Evolutionary conservation across 805 yeast genomes (phyloP).

Genomic region (Sugiyamaella lignohabitans): DNA sequence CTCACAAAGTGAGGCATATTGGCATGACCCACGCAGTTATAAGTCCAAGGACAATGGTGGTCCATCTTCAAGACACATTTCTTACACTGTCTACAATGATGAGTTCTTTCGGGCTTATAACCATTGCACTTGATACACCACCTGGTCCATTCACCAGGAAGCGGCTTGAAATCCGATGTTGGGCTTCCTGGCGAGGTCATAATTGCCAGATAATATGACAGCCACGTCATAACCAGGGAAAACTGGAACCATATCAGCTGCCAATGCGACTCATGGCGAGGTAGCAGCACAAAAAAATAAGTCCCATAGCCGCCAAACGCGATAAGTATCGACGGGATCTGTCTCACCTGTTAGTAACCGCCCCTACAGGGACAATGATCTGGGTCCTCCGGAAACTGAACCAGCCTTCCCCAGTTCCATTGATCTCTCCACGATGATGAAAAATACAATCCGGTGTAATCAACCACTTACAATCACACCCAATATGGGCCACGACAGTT

Average conservation of each 20-base stretch:
- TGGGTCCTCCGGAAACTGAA: background rate
- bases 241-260: constrained; percentile 45
- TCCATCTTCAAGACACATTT: constrained; percentile 82
- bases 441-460: constrained; percentile 11
- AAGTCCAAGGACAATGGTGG: constrained; percentile 93
- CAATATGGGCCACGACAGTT: constrained; percentile 25
- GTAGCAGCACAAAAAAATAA: constrained; percentile 47
- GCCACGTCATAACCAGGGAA: constrained; percentile 55
- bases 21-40: constrained; percentile 76
- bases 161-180: constrained; percentile 42
- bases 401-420: too few relatives aligned
- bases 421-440: too few relatives aligned
- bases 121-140: constrained; percentile 68
- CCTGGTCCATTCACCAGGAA: constrained; percentile 48
- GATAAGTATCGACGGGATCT: constrained; percentile 64
- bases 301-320: constrained; percentile 55
- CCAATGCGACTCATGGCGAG: constrained; percentile 34
- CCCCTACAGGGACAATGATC: too few relatives aligned
- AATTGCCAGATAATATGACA: constrained; percentile 69
- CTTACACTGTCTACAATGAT: constrained; percentile 70
- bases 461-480: constrained; percentile 18
- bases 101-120: constrained; percentile 76
- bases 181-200: constrained; percentile 62
- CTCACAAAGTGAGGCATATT: constrained; percentile 78
- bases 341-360: constrained; percentile 1